A percentile compares a stretch with the other conserved stretches of the same genome.
Conservation (phyloP, 106 monocot species). For the Vanilla planifolia region DNA sequence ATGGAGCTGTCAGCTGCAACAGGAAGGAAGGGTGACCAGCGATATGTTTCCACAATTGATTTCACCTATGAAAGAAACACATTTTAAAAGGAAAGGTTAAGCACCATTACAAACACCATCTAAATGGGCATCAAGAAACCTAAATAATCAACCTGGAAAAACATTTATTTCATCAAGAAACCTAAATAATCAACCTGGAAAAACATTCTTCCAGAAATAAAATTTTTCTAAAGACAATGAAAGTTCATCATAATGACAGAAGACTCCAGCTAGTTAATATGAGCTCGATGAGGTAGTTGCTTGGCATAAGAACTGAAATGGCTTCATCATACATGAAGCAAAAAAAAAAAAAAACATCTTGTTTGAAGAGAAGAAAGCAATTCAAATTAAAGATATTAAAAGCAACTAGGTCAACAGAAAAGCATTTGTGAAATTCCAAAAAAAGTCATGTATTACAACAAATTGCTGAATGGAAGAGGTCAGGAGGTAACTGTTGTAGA, state of each 20-base stretch:
- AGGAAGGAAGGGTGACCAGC: constrained; percentile 86
- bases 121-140: background rate
- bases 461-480: constrained; percentile 1
- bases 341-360: too few species aligned
- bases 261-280: background rate
- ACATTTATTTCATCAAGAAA: background rate
- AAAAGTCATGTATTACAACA: background rate
- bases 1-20: constrained; percentile 64
- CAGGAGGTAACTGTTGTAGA: constrained; percentile 67
- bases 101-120: too few species aligned
- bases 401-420: background rate
- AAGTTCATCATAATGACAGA: background rate
- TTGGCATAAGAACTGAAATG: too few species aligned
- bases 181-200: too few species aligned
- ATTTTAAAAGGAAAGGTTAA: background rate
- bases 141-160: too few species aligned
- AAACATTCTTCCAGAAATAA: too few species aligned
- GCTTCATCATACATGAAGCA: too few species aligned
- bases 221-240: too few species aligned
- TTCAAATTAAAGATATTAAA: too few species aligned
- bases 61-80: constrained; percentile 48
- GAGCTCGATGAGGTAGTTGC: too few species aligned
- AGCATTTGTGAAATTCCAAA: background rate
- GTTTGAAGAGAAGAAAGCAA: too few species aligned
- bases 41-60: constrained; percentile 50